Evolutionary conservation across 2,329 filamentous ascomycete species (phyloP), one percentile per base, ranked within the genome.

Genomic region (Didymella arachidicola): DNA sequence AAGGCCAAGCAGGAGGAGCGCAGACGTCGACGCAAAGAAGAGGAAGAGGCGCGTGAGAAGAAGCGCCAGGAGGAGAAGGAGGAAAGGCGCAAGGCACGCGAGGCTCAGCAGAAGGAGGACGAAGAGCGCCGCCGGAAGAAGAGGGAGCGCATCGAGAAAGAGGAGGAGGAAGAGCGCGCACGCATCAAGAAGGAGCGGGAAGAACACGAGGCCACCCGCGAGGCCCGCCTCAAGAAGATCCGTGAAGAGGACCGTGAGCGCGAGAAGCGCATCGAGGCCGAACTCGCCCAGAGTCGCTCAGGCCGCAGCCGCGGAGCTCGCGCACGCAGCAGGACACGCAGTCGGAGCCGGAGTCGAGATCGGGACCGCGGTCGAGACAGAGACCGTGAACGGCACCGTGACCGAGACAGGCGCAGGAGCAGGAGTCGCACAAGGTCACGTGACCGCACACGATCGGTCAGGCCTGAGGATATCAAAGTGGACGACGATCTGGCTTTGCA

Each of bases 1-100:
- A 65, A 68, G 45, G 54, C 87, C 85, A 69, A 85, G 88, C 73
- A 87, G 85, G 76, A 83, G 82, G 76, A 84, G 58, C 79, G 82
- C 43, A 78, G 80, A 52, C 79, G 83, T 34, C 81, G 80, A 63
- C 80, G 83, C 69, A 80, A 80, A 61, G 78, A 76, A 51, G 76
- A 81, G 52, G 77, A 79, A 26, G 79, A 80, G 44, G 70, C 72
- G 52, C 76, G 77, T 45, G 79, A 81, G 67, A 84, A 52, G 57
- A 72, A 75, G 41, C 79, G 80, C 46, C 81, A 80, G 54, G 80
- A 79, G 49, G 77, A 78, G 62, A 80, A 80, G 61, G 83, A 79
- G 50, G 81, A 65, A 27, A 66, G 67, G 47, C 73, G 71, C 59
- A 70, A 67, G 58, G 71, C 73, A 52, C 69, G 67, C 2, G 67